These are phyloP conservation scores for Hypomontagnella submonticulosa DNA, from an alignment of 495 filamentous ascomycete genomes.

Conservation along the genomic window DNA sequence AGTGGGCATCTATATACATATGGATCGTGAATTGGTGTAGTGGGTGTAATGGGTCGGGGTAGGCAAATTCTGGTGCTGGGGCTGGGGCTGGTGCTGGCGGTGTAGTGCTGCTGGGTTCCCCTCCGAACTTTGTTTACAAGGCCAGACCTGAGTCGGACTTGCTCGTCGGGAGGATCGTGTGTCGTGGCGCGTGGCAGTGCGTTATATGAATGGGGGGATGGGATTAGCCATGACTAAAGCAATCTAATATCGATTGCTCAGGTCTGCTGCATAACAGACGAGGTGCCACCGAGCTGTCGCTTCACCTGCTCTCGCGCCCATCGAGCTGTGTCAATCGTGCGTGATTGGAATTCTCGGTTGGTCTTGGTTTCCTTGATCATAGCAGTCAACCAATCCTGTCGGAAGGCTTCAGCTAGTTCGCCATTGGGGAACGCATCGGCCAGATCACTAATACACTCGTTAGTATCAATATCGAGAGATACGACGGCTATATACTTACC, in stretches of 20 bases:
- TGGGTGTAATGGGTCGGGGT: background rate
- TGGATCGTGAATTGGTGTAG: conserved; percentile 30
- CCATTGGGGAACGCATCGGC: conserved; percentile 93
- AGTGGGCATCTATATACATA: conserved; percentile 47
- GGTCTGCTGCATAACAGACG: conserved; percentile 59
- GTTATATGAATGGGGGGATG: conserved; percentile 26
- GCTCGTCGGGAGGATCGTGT: conserved; percentile 47
- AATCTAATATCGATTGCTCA: conserved; percentile 44
- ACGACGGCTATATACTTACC: conserved; percentile 65
- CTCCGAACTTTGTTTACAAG: conserved; percentile 48
- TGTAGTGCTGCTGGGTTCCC: conserved; percentile 46
- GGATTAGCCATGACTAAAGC: conserved; percentile 9
- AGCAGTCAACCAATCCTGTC: conserved; percentile 85
- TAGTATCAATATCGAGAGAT: conserved; percentile 46
- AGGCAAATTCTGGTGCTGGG: conserved; percentile 16
- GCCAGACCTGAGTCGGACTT: conserved; percentile 41
- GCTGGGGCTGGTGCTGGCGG: conserved; percentile 9
- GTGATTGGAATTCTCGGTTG: conserved; percentile 82
- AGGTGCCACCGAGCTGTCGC: conserved; percentile 74
- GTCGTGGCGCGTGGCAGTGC: conserved; percentile 36
- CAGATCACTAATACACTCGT: conserved; percentile 74
- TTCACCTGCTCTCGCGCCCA: conserved; percentile 99
- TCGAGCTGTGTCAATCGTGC: conserved; percentile 92
- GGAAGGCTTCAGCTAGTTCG: conserved; percentile 83
- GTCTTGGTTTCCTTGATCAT: conserved; percentile 88